Percentiles rank a stretch among this genome's conserved stretches.
Conservation (phyloP, 2,329 filamentous ascomycete genomes). For the Diplodia intermedia region DNA sequence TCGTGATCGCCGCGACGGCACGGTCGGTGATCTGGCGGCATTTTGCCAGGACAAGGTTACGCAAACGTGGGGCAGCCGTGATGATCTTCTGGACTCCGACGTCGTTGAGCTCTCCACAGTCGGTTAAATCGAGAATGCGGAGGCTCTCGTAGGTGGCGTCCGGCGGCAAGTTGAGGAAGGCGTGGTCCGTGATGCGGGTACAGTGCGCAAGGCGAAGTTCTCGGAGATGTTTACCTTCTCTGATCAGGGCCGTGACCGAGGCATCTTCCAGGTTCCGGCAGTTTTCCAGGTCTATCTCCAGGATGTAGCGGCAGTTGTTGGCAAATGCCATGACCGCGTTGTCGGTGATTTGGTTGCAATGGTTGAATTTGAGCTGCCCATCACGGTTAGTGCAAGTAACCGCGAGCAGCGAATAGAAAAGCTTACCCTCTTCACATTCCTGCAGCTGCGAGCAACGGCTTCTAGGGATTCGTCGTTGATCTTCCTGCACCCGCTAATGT, state of each 20-base stretch:
- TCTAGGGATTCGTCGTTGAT: conserved; percentile 88
- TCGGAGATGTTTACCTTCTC: conserved; percentile 80
- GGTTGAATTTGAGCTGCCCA: conserved; percentile 86
- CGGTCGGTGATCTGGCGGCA: conserved; percentile 91
- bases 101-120: conserved; percentile 83
- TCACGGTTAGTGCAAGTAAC: conserved; percentile 33
- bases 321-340: conserved; percentile 84
- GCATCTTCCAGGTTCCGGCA: conserved; percentile 82
- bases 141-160: conserved; percentile 80
- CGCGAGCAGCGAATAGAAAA: neutral
- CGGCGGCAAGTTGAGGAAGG: conserved; percentile 79
- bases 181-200: conserved; percentile 81
- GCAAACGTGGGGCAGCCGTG: conserved; percentile 80
- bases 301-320: conserved; percentile 84
- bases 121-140: conserved; percentile 91
- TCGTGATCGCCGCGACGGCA: conserved; percentile 85
- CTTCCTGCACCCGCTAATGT: conserved; percentile 84
- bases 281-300: conserved; percentile 94
- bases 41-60: conserved; percentile 93
- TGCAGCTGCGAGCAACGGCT: conserved; percentile 79
- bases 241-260: conserved; percentile 81
- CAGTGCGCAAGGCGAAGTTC: conserved; percentile 89
- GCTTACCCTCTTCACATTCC: conserved; percentile 82
- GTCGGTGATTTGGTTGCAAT: conserved; percentile 85
- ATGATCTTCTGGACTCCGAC: conserved; percentile 89